Percentiles rank a stretch among this genome's conserved stretches.
phyloP scores from a whole-genome alignment of 108 stramenopile genomes.

The Cafeteria roenbergensis region DNA sequence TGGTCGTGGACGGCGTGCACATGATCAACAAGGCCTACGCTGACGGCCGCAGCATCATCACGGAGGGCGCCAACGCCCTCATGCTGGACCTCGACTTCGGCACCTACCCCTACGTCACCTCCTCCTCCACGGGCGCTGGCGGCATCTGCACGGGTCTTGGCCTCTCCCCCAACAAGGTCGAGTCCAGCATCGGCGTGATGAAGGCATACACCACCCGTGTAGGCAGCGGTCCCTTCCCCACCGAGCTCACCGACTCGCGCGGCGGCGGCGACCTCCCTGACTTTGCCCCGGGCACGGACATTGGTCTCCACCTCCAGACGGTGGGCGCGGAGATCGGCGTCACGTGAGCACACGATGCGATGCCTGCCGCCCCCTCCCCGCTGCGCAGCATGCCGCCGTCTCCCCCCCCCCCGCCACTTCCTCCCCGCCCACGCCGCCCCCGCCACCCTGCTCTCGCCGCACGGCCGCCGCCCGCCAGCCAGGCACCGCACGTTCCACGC shows the following conservation, averaged over 20 bases:
- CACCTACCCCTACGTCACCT: conserved; percentile 95
- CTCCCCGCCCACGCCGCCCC: no score
- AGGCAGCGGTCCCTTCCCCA: conserved; percentile 98
- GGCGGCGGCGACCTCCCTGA: conserved; percentile 31
- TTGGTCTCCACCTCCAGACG: conserved; percentile 60
- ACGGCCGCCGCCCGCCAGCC: no score
- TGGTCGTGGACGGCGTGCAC: conserved; percentile 38
- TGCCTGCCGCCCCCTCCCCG: no score
- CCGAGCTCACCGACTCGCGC: conserved; percentile 58
- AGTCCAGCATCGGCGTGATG: conserved; percentile 83
- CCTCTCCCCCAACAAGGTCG: conserved; percentile 74
- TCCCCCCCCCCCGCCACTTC: no score
- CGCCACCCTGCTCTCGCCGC: no score
- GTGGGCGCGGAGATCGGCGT: conserved; percentile 92
- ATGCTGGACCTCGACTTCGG: conserved; percentile 99
- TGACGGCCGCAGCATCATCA: conserved; percentile 74
- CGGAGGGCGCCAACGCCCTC: conserved; percentile 97
- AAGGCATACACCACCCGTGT: conserved; percentile 98
- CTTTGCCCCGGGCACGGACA: conserved; percentile 31
- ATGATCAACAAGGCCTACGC: conserved; percentile 31
- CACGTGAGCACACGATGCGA: conserved; percentile 43
- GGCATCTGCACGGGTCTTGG: conserved; percentile 91
- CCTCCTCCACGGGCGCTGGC: conserved; percentile 80
- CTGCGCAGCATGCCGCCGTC: no score
- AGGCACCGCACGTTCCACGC: no score